phyloP scores from a whole-genome alignment of 305 asterid genomes.

The Solanum hybrid region DNA sequence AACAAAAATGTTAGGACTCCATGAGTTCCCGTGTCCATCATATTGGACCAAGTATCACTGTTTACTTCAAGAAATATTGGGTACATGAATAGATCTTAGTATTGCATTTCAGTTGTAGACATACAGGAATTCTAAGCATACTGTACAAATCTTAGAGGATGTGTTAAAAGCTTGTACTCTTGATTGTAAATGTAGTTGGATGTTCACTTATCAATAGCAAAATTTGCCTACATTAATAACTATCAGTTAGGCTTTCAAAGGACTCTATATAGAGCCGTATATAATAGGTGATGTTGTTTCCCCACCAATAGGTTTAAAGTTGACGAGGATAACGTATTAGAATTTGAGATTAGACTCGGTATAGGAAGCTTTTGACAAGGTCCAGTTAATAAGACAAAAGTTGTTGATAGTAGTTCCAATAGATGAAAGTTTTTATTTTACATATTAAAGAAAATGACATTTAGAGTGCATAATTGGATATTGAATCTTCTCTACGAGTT shows the following conservation, averaged over 20 bases:
- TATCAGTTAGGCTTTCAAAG: not conserved
- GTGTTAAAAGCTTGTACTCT: not conserved
- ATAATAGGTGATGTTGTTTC: not conserved
- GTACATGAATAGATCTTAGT: not conserved
- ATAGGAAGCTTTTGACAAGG: not conserved
- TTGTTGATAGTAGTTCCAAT: too few species aligned
- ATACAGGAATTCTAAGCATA: not conserved
- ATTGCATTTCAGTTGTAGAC: not conserved
- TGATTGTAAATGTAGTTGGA: not conserved
- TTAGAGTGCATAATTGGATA: not conserved
- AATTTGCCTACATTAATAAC: not conserved
- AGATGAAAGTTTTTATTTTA: not conserved
- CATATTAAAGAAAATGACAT: not conserved
- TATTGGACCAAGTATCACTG: not conserved
- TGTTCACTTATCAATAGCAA: not conserved
- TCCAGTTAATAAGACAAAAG: not conserved
- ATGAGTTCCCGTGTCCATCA: not conserved
- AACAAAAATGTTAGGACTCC: not conserved
- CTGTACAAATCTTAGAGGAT: not conserved
- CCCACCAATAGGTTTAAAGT: not conserved
- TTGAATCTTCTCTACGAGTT: not conserved
- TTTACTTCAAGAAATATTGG: not conserved
- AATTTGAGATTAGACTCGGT: not conserved
- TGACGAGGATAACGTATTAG: not conserved
- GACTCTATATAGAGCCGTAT: not conserved